Conservation (phyloP, 805 yeast species). For the Ogataea dorogensis region DNA sequence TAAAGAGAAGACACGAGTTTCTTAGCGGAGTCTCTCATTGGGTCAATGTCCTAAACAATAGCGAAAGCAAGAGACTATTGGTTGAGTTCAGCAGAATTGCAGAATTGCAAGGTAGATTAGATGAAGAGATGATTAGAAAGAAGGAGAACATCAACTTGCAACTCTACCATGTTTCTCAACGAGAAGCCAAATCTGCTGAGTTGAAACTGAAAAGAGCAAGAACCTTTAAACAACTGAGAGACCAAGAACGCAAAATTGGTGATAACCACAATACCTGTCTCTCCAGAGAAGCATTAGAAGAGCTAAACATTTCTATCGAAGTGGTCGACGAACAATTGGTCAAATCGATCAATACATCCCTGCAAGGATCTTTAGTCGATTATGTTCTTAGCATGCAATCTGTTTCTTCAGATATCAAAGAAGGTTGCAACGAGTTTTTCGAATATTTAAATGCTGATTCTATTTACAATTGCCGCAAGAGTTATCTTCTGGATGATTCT, state of each 20-base stretch:
- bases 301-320: slow-evolving; percentile 47
- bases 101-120: slow-evolving; percentile 36
- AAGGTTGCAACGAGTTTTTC: slow-evolving; percentile 31
- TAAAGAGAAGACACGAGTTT: slow-evolving; percentile 38
- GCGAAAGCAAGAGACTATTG: slow-evolving; percentile 39
- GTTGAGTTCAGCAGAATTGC: slow-evolving; percentile 41
- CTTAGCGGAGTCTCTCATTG: slow-evolving; percentile 42
- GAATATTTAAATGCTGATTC: slow-evolving; percentile 26
- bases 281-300: slow-evolving; percentile 51
- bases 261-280: slow-evolving; percentile 43
- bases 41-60: slow-evolving; percentile 40
- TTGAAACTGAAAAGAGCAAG: slow-evolving; percentile 37
- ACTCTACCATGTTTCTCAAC: slow-evolving; percentile 44
- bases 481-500: slow-evolving; percentile 17
- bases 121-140: slow-evolving; percentile 40
- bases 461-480: slow-evolving; percentile 21
- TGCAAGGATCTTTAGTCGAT: slow-evolving; percentile 46
- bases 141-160: slow-evolving; percentile 44
- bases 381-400: slow-evolving; percentile 38
- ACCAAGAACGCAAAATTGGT: slow-evolving; percentile 46
- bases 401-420: slow-evolving; percentile 29
- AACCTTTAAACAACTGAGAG: slow-evolving; percentile 39
- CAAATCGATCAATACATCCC: slow-evolving; percentile 44
- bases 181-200: slow-evolving; percentile 48
- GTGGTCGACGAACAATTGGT: slow-evolving; percentile 52